phyloP scores from a whole-genome alignment of 2,329 filamentous ascomycete genomes.

The Podosphaera fusca region DNA sequence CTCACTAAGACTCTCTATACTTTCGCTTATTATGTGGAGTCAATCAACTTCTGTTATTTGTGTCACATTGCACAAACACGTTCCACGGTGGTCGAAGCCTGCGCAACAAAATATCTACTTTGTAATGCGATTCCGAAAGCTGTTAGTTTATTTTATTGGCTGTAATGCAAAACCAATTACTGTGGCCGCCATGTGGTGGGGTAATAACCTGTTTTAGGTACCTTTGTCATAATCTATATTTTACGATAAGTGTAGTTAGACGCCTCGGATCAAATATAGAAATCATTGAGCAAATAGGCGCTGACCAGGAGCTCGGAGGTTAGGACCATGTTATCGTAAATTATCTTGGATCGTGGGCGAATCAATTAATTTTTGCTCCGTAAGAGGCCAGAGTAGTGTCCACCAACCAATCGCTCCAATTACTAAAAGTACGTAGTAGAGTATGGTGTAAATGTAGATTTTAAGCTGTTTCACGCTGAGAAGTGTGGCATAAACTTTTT shows the following conservation, averaged over 20 bases:
- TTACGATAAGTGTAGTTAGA: no score
- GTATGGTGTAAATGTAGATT: constrained; percentile 38
- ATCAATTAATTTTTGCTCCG: constrained; percentile 16
- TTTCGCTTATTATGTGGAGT: no score
- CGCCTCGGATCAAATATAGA: background rate
- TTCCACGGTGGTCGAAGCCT: no score
- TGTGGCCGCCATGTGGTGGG: no score
- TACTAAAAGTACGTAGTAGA: constrained; percentile 60
- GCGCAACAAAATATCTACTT: no score
- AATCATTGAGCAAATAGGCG: background rate
- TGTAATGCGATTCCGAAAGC: no score
- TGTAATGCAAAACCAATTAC: no score
- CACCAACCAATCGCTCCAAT: constrained; percentile 51
- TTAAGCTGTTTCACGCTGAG: background rate
- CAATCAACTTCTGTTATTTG: no score
- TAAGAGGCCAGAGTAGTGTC: constrained; percentile 45
- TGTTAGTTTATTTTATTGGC: no score
- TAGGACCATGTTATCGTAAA: background rate
- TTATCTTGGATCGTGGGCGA: background rate
- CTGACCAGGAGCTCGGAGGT: background rate
- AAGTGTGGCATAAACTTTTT: constrained; percentile 15
- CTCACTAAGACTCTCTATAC: no score
- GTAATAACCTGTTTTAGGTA: background rate
- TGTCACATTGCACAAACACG: no score
- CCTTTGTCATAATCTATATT: no score